Evolutionary conservation across 1,284 basidiomycete species (phyloP).

Genomic region (Marasmius sp.): DNA sequence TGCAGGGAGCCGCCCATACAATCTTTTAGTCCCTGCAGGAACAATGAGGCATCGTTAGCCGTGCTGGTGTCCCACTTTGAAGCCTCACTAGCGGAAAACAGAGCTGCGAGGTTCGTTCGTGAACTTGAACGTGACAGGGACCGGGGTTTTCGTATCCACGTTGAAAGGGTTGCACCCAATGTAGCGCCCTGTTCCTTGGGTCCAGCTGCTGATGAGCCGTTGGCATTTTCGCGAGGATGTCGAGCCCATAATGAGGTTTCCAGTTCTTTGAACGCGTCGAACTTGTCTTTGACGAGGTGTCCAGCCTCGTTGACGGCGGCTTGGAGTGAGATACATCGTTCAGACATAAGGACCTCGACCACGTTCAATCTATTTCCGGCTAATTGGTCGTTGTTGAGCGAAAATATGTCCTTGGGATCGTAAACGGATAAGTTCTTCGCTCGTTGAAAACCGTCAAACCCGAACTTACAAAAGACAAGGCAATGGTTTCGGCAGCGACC

Average conservation of each 20-base stretch:
- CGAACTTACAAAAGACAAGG: slow-evolving; percentile 45
- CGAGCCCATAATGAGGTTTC: slow-evolving; percentile 23
- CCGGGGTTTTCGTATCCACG: neutral
- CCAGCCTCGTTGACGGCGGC: slow-evolving; percentile 47
- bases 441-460: neutral
- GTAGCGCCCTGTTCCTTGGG: neutral
- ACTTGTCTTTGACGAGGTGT: slow-evolving; percentile 36
- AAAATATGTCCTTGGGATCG: slow-evolving; percentile 44
- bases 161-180: neutral
- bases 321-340: slow-evolving; percentile 42
- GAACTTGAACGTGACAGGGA: neutral
- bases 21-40: slow-evolving; percentile 48
- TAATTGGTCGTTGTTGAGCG: slow-evolving; percentile 45
- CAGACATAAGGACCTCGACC: slow-evolving; percentile 41
- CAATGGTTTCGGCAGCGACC: slow-evolving; percentile 44
- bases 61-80: slow-evolving; percentile 9
- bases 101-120: neutral
- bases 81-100: neutral
- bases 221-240: neutral
- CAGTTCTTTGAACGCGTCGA: slow-evolving; percentile 35
- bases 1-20: slow-evolving; percentile 52
- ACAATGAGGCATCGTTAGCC: slow-evolving; percentile 32
- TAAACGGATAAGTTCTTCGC: slow-evolving; percentile 5
- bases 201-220: neutral
- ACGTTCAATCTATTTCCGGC: slow-evolving; percentile 37